Conservation (phyloP, 495 filamentous ascomycete genomes). For the Penicillium robsamsonii region DNA sequence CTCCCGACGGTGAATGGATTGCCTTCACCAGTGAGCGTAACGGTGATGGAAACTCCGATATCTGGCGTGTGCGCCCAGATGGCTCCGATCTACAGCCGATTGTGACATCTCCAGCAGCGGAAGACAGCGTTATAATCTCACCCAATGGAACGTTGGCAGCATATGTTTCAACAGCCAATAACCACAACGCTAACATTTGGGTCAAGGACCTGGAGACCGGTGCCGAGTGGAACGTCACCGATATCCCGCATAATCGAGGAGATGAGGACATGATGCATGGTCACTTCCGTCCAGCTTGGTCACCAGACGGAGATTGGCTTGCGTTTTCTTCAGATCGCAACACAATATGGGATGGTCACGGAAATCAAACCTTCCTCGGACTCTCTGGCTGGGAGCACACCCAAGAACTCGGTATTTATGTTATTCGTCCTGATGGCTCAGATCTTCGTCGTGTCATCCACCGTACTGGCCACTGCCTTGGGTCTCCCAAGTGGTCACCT, state of each 20-base stretch:
- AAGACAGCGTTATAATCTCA: conserved; percentile 29
- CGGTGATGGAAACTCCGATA: conserved; percentile 33
- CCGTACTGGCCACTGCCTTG: conserved; percentile 20
- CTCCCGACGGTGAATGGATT: conserved; percentile 32
- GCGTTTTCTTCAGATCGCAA: conserved; percentile 28
- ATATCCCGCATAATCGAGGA: conserved; percentile 10
- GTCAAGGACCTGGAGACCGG: conserved; percentile 27
- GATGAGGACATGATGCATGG: conserved; percentile 15
- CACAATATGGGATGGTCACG: conserved; percentile 27
- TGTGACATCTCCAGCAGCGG: conserved; percentile 20
- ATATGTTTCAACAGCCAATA: conserved; percentile 29
- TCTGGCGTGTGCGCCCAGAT: conserved; percentile 28
- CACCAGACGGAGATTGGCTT: conserved; percentile 29
- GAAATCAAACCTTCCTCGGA: conserved; percentile 18
- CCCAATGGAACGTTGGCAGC: conserved; percentile 28
- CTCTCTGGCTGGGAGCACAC: conserved; percentile 33
- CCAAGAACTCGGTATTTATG: conserved; percentile 32
- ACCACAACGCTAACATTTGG: conserved; percentile 29
- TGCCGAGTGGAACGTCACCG: conserved; percentile 27
- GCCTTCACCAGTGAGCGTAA: conserved; percentile 30
- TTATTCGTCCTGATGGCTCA: conserved; percentile 27
- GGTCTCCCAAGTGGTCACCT: conserved; percentile 31
- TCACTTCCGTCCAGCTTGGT: conserved; percentile 34
- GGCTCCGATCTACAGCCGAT: conserved; percentile 27
- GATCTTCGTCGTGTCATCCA: conserved; percentile 24